Percentiles rank a stretch among this genome's conserved stretches.
These are phyloP conservation scores for Xylaria sp. DNA, from an alignment of 2,329 filamentous ascomycete species.

Conservation along the genomic window DNA sequence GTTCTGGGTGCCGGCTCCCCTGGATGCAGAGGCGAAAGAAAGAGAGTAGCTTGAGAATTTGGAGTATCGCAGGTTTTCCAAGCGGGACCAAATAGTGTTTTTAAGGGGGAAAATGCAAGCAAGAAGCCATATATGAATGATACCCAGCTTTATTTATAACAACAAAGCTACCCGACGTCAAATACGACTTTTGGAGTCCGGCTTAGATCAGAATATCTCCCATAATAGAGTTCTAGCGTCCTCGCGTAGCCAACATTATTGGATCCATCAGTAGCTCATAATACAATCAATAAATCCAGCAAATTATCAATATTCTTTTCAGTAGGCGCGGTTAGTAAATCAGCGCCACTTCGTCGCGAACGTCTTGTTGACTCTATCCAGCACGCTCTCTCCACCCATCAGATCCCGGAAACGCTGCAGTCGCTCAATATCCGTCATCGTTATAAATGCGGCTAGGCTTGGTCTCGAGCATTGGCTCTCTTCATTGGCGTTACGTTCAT, in stretches of 20 bases:
- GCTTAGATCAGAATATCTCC: background rate
- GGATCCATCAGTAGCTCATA: slow-evolving; percentile 16
- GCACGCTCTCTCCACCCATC: slow-evolving; percentile 64
- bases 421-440: slow-evolving; percentile 64
- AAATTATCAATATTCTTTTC: background rate
- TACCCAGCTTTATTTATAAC: slow-evolving; percentile 30
- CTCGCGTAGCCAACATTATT: slow-evolving; percentile 16
- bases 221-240: background rate
- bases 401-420: slow-evolving; percentile 59
- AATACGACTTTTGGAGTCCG: background rate
- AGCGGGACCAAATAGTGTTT: slow-evolving; percentile 14
- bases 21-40: slow-evolving; percentile 48
- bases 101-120: background rate
- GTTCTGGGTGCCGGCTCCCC: slow-evolving; percentile 8
- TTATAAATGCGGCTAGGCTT: slow-evolving; percentile 65
- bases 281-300: slow-evolving; percentile 30
- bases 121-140: slow-evolving; percentile 34
- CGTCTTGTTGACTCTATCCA: slow-evolving; percentile 61
- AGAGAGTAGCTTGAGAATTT: slow-evolving; percentile 60
- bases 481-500: slow-evolving; percentile 38
- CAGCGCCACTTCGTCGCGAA: slow-evolving; percentile 63
- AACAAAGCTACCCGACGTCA: background rate
- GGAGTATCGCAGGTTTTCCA: slow-evolving; percentile 50
- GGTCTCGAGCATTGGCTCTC: slow-evolving; percentile 42
- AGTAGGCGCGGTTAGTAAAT: slow-evolving; percentile 27